These are phyloP conservation scores for Paraphoma sp. DNA, from an alignment of 2,329 filamentous ascomycete species.

Conservation along the genomic window DNA sequence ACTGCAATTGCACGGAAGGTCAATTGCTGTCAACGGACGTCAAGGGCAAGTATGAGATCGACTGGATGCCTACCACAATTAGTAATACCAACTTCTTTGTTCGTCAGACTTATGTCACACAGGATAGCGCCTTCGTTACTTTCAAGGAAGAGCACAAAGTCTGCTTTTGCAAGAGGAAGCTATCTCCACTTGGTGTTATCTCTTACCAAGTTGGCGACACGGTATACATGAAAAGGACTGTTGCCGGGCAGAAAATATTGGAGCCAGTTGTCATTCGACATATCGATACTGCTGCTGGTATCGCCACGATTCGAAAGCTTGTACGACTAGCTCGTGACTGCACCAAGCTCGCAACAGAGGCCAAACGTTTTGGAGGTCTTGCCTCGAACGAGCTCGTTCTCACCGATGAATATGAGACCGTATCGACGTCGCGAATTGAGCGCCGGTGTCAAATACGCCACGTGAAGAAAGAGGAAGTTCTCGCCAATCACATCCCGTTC, in stretches of 20 bases:
- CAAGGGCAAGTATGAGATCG: constrained; percentile 63
- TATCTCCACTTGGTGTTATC: constrained; percentile 11
- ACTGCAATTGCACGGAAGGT: constrained; percentile 71
- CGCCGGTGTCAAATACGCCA: constrained; percentile 67
- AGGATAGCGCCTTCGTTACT: constrained; percentile 67
- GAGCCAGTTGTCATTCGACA: constrained; percentile 68
- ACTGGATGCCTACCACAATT: constrained; percentile 62
- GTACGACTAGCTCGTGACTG: constrained; percentile 54
- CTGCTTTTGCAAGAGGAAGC: constrained; percentile 55
- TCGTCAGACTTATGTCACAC: constrained; percentile 70
- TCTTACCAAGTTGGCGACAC: constrained; percentile 64
- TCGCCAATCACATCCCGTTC: constrained; percentile 53
- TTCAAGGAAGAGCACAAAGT: constrained; percentile 61
- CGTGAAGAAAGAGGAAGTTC: constrained; percentile 52
- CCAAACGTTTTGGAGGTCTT: constrained; percentile 26
- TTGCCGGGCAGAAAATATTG: constrained; percentile 46
- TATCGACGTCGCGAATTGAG: constrained; percentile 54
- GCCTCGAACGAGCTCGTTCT: constrained; percentile 67
- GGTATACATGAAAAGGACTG: constrained; percentile 56
- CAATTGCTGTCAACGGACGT: constrained; percentile 64
- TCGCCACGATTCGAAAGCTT: constrained; percentile 60
- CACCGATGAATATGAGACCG: constrained; percentile 53
- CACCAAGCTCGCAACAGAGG: constrained; percentile 36
- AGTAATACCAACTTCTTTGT: constrained; percentile 64
- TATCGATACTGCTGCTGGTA: constrained; percentile 35